Percentiles rank a stretch among this genome's conserved stretches.
phyloP scores from a whole-genome alignment of 495 filamentous ascomycete genomes.

The Talaromyces adpressus region DNA sequence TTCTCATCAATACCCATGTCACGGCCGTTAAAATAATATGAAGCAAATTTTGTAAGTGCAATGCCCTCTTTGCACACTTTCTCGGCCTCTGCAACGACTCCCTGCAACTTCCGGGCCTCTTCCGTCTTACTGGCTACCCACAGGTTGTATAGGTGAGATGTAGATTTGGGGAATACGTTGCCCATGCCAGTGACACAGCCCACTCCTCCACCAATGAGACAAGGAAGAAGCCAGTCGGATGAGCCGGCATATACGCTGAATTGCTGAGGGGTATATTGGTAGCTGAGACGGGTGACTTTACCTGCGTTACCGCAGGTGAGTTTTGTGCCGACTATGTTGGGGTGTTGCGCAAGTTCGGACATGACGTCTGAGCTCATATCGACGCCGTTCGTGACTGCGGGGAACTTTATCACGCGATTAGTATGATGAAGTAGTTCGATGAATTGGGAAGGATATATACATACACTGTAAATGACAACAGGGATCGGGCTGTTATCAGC shows the following conservation, averaged over 20 bases:
- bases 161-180: slow-evolving; percentile 65
- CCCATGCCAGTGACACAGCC: slow-evolving; percentile 68
- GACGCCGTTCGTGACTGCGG: slow-evolving; percentile 61
- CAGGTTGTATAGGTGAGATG: slow-evolving; percentile 53
- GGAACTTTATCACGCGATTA: slow-evolving; percentile 66
- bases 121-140: slow-evolving; percentile 50
- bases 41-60: slow-evolving; percentile 57
- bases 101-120: slow-evolving; percentile 61
- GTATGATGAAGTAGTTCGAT: not conserved
- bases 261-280: slow-evolving; percentile 1
- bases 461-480: not conserved
- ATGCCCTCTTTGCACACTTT: slow-evolving; percentile 76
- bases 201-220: slow-evolving; percentile 61
- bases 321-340: slow-evolving; percentile 74
- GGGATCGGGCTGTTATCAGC: not conserved
- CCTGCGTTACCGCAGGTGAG: slow-evolving; percentile 78
- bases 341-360: slow-evolving; percentile 56
- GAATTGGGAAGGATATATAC: not conserved
- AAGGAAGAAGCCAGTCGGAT: slow-evolving; percentile 68
- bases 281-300: slow-evolving; percentile 64
- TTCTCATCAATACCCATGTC: not conserved
- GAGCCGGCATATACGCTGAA: slow-evolving; percentile 42
- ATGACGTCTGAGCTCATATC: slow-evolving; percentile 69
- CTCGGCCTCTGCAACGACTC: slow-evolving; percentile 62
- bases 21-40: slow-evolving; percentile 26